A percentile compares a stretch with the other conserved stretches of the same genome.
phyloP scores from a whole-genome alignment of 2,329 filamentous ascomycete genomes.

The Beauveria rudraprayagi region DNA sequence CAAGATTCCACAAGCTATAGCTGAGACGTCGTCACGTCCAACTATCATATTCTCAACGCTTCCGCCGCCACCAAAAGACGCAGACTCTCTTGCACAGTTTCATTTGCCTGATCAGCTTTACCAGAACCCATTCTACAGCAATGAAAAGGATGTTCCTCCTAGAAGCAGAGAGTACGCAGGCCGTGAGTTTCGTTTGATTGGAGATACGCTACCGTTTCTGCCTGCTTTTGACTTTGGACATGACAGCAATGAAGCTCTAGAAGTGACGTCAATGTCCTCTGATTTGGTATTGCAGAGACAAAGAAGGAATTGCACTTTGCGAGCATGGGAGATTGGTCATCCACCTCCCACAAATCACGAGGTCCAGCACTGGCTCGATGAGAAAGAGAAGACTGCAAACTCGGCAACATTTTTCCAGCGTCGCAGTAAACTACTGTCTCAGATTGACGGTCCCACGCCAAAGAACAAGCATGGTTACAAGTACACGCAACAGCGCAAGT shows the following conservation, averaged over 20 bases:
- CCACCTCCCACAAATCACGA: slow-evolving; percentile 63
- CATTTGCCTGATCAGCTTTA: slow-evolving; percentile 62
- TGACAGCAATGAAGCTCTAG: background rate
- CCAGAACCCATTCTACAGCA: slow-evolving; percentile 77
- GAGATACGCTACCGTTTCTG: slow-evolving; percentile 69
- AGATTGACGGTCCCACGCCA: slow-evolving; percentile 84
- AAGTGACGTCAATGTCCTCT: background rate
- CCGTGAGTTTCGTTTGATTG: slow-evolving; percentile 70
- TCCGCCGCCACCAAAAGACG: slow-evolving; percentile 21
- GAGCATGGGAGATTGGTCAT: slow-evolving; percentile 67
- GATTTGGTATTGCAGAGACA: background rate
- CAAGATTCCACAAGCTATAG: slow-evolving; percentile 4
- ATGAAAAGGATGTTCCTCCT: slow-evolving; percentile 74
- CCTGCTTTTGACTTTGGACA: slow-evolving; percentile 66
- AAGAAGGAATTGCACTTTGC: slow-evolving; percentile 29
- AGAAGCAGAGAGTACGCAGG: slow-evolving; percentile 77
- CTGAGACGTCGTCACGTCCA: background rate
- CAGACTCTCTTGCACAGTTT: slow-evolving; percentile 18
- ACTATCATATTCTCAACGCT: slow-evolving; percentile 16
- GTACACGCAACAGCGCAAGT: slow-evolving; percentile 68
- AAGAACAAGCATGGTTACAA: slow-evolving; percentile 76
- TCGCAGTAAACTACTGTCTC: slow-evolving; percentile 50
- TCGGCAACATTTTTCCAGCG: slow-evolving; percentile 18
- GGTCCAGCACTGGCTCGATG: slow-evolving; percentile 37
- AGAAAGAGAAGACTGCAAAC: slow-evolving; percentile 4